Evolutionary conservation across 495 filamentous ascomycete species (phyloP).

Genomic region (Aspergillus sclerotiicarbonarius): DNA sequence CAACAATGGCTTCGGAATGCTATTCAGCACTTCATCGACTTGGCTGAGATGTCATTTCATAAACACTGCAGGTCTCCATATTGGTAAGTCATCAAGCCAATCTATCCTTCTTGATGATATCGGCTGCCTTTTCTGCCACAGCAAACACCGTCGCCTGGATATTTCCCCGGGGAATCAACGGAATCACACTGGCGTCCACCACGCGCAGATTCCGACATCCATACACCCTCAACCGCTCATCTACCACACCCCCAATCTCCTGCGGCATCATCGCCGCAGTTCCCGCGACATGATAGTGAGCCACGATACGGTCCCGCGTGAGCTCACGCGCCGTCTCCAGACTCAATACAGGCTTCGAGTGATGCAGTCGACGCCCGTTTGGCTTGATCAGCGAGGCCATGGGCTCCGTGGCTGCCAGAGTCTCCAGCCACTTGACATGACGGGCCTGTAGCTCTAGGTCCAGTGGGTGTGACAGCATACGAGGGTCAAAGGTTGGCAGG

Average conservation of each 20-base stretch:
- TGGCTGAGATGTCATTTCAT: no score
- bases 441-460: constrained; percentile 22
- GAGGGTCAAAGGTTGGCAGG: background rate
- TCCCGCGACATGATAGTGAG: background rate
- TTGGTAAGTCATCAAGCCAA: no score
- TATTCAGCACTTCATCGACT: no score
- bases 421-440: constrained; percentile 10
- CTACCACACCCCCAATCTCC: constrained; percentile 34
- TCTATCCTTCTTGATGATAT: constrained; percentile 37
- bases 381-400: constrained; percentile 3
- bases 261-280: background rate
- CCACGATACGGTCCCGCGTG: background rate
- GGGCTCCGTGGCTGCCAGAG: background rate
- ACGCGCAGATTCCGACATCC: constrained; percentile 44
- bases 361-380: background rate
- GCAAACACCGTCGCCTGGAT: constrained; percentile 49
- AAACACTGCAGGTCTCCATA: no score
- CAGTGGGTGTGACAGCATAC: background rate
- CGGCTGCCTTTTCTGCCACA: constrained; percentile 51
- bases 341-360: background rate
- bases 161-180: constrained; percentile 44
- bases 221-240: constrained; percentile 39
- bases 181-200: constrained; percentile 52
- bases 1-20: no score
- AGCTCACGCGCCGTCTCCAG: background rate